Evolutionary conservation across 768 basidiomycete species (phyloP).

Genomic region (Lentinus tigrinus): DNA sequence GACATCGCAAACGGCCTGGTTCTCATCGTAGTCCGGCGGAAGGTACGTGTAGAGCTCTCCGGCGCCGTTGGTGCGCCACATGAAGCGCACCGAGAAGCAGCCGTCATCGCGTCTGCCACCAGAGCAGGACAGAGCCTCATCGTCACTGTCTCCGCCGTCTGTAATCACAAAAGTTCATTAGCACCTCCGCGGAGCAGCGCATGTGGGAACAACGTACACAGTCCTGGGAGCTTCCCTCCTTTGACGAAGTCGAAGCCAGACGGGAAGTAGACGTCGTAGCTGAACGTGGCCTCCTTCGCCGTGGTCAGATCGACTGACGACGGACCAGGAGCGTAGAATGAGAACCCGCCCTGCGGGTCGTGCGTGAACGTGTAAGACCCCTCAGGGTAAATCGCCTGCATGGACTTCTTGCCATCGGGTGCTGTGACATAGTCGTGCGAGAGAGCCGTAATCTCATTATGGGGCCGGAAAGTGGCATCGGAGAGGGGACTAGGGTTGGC

Average conservation of each 20-base stretch:
- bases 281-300: constrained; percentile 67
- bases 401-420: constrained; percentile 23
- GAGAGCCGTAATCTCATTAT: constrained; percentile 23
- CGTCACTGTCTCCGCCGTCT: constrained; percentile 59
- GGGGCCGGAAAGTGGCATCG: constrained; percentile 27
- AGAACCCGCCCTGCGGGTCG: constrained; percentile 57
- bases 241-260: constrained; percentile 59
- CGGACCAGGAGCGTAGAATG: constrained; percentile 70
- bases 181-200: background rate
- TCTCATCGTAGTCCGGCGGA: constrained; percentile 45
- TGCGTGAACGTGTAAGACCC: constrained; percentile 55
- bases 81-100: constrained; percentile 69
- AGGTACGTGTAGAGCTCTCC: constrained; percentile 48
- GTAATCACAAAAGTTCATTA: background rate
- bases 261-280: constrained; percentile 60
- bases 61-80: constrained; percentile 58
- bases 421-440: constrained; percentile 26
- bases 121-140: constrained; percentile 56
- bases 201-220: constrained; percentile 44
- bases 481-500: constrained; percentile 20
- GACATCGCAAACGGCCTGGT: constrained; percentile 49
- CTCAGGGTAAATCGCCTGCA: constrained; percentile 30
- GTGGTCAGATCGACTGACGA: constrained; percentile 49
- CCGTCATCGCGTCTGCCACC: constrained; percentile 58
- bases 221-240: constrained; percentile 72